Evolutionary conservation across 805 yeast species (phyloP), one percentile per base, ranked within the genome.

Genomic region (Kluyveromyces dobzhanskii): DNA sequence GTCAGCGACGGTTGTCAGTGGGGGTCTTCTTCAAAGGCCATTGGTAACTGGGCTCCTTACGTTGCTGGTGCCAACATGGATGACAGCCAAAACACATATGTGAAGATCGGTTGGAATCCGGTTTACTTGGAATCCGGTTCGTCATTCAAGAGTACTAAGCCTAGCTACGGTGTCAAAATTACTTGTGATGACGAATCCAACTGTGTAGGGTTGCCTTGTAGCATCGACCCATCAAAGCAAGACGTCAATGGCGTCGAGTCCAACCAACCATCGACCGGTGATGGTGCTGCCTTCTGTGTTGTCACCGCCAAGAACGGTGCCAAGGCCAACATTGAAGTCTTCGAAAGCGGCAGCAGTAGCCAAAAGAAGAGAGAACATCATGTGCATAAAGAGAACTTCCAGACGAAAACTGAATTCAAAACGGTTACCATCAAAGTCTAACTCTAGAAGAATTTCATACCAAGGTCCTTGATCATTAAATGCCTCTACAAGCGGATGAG

Each of bases 11-110:
- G 81, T 26, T 85, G 95, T 62, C 71, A 73, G 47, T 86, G 96
- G 95, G 95, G 95, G 4, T 62, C 80, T 13, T 69, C 69, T 23
- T 61, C 67, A 35, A 66, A 81, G 43, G 80, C 92, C 13, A 67
- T 68, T 47, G 96, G 96, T 42, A 86, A 86, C 71, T 87, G 95
- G 95, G 65, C 95, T 12, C 95, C 95, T 19, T 86, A 85, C 51
- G 95, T 87, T 46, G 94, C 92, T 12, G 96, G 96, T 47, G 85
- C 88, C 44, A 86, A 86, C 67, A 75, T 75, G 69, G 94, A 85
- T 58, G 62, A 59, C 44, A 62, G 54, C 43, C 80, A 85, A 24
- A 73, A 74, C 57, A 86, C 95, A 3, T 86, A 49, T 57, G 85
- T 84, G 47, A 87, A 85, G 64, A 75, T 86, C 57, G 95, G 90